Evolutionary conservation across 2,329 filamentous ascomycete species (phyloP), one percentile per base, ranked within the genome.

Genomic region (Sporothrix schenckii): DNA sequence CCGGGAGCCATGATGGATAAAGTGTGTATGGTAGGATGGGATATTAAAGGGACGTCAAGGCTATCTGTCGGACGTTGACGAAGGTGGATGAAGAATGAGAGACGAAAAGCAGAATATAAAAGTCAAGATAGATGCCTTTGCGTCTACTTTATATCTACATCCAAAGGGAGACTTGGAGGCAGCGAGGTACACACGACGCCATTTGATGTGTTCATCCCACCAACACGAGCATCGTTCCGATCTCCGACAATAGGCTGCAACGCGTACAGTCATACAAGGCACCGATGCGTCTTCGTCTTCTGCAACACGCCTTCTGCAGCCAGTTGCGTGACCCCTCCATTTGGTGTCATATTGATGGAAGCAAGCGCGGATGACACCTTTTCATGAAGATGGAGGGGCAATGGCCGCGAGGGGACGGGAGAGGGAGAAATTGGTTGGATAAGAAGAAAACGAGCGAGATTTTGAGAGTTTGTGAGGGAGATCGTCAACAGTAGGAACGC

Each of bases 1-100:
- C 72, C 72, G 3, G 73, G 74, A 6, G 76, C 73, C 76, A 77
- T 76, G 44, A 13, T 74, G 39, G 27, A 41, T 41, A 24, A 34
- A 34, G 34, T 34, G 34, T 34, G 5, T 34, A 50, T 44, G 44
- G 44, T 47, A 21, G 21, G 11, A 41, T 5, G 49, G 56, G 65
- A 24, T 63, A 49, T 27, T 1, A 41, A 41, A 10, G 3, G 14
- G 13, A 14, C 14, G 21, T 21, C 7, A 39, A 24, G 41, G 27
- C 10, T 52, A 41, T 21, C 4, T 16, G 9, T 14, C 2, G 27
- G 21, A n/a, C 11, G 24, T 34, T 6, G n/a, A 50, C 4, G 30
- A 54, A 52, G 44, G 52, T 27, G 21, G 30, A 21, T 50, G 13
- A 41, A 16, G 49, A 13, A 11, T 16, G 13, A 13, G 24, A 56